Evolutionary conservation across 2,329 filamentous ascomycete species (phyloP), one percentile per base, ranked within the genome.

Genomic region (Mycocentrospora acerina): DNA sequence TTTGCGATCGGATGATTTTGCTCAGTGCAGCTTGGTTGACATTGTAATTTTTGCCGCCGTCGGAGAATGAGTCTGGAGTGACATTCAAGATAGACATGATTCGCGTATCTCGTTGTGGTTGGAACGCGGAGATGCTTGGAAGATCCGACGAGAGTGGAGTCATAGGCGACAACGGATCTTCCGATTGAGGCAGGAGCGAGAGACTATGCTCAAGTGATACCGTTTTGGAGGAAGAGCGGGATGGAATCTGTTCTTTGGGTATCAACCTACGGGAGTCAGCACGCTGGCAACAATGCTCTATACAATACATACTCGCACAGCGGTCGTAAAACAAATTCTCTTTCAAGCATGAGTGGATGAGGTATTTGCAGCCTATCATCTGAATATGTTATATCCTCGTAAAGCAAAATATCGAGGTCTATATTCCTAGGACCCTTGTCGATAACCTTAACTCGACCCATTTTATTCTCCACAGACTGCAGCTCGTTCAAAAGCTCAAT

Each of bases 341-440:
- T 80, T 68, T 98, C 93, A 2, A 85, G 71, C 72, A 98, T 95
- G 29, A 88, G 76, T 22, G 81, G 75, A 64, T 98, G 93, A 9
- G 93, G 93, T 18, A 98, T 76, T 17, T 77, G 84, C n/a, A 98
- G 79, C 14, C 89, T 81, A 28, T 86, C 79, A 48, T 88, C 77
- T 27, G 81, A 69, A 35, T 95, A 70, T 3, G 68, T 72, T 43
- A 84, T 70, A 38, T 86, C 71, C 34, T 83, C 85, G 60, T 95
- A 96, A 1, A 96, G 49, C 13, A 97, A 72, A 31, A 98, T 90
- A 60, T 98, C 93, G 11, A 98, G 75, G 60, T 98, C 93, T 46
- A 98, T 95, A 60, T 90, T 95, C 18, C 93, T 80, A 2, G 93
- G 93, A 0, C 93, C 93, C 64, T 98, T 98, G 58, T 96, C 89